Evolutionary conservation across 2,329 filamentous ascomycete species (phyloP), one percentile per base, ranked within the genome.

Genomic region (Pestalotiopsis sp.): DNA sequence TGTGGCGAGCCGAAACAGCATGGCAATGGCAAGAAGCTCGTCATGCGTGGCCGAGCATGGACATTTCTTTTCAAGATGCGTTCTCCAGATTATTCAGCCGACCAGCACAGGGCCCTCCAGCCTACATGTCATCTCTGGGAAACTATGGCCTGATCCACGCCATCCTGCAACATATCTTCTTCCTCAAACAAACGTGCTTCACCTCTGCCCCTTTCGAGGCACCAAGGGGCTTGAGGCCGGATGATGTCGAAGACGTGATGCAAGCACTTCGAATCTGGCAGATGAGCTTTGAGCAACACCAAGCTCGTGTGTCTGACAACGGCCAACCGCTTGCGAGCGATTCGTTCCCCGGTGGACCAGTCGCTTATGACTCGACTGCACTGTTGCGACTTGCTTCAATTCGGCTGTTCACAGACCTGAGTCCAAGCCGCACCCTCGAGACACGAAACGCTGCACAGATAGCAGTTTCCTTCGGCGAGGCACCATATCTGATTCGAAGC

Each of bases 121-220:
- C 82, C 0, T 83, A 84, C 58, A 81, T 88, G 67, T 88, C 87
- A 0, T 88, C 88, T 0, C 78, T 92, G 6, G 91, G 90, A 0
- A 91, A 91, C 72, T 92, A 93, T 71, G 86, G 92, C 7, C 81
- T 94, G 40, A 90, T 93, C 3, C 90, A 93, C 73, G 90, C 90
- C 3, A 76, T 94, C 26, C 85, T 93, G 11, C 91, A 93, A 72
- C 90, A 92, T 69, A 89, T 93, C 17, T 93, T 90, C 75, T 82
- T 92, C 48, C 77, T 92, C 24, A 91, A 91, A 72, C 88, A 91
- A 73, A 88, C 87, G 0, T 87, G 85, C 0, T 84, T 89, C 62
- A 82, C 82, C 2, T 77, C 81, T 1, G 79, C 82, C 0, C 81
- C 83, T 1, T 87, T 85, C 66, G 85, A 85, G 22, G 78, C 81